phyloP scores from a whole-genome alignment of 2,329 filamentous ascomycete species.

The Emmonsiellopsis sp. region DNA sequence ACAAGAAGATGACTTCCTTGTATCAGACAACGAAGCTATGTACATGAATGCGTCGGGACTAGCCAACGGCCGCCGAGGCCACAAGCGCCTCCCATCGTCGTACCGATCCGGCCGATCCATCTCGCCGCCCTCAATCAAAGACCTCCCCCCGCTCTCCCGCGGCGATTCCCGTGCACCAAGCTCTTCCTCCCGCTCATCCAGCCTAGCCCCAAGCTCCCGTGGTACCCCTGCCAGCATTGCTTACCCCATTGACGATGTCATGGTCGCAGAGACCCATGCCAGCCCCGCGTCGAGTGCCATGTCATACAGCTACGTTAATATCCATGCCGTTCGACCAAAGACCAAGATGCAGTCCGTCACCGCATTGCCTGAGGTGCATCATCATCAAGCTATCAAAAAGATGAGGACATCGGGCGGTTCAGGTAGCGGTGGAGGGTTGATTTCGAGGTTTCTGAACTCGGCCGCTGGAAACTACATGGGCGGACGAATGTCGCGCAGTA shows the following conservation, averaged over 20 bases:
- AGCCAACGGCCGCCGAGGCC: slow-evolving; percentile 24
- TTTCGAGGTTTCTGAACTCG: slow-evolving; percentile 34
- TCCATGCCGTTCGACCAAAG: slow-evolving; percentile 20
- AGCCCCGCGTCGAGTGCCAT: slow-evolving; percentile 24
- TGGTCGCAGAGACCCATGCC: slow-evolving; percentile 22
- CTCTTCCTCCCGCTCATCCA: slow-evolving; percentile 32
- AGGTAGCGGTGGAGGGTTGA: slow-evolving; percentile 25
- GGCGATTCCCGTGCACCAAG: slow-evolving; percentile 31
- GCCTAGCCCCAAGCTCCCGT: slow-evolving; percentile 32
- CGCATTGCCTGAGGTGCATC: slow-evolving; percentile 19
- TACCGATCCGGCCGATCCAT: slow-evolving; percentile 28
- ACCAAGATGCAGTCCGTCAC: slow-evolving; percentile 19
- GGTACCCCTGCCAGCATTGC: slow-evolving; percentile 35
- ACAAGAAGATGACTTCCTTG: not conserved
- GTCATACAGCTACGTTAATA: slow-evolving; percentile 27
- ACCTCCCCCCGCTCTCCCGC: slow-evolving; percentile 34
- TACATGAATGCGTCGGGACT: not conserved
- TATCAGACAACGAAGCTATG: slow-evolving; percentile 6
- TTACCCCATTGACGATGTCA: slow-evolving; percentile 23
- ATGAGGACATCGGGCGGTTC: slow-evolving; percentile 24
- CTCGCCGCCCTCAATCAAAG: slow-evolving; percentile 35
- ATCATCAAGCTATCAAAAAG: slow-evolving; percentile 34
- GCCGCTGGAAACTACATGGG: slow-evolving; percentile 33
- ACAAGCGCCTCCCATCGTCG: slow-evolving; percentile 30
- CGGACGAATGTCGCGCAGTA: slow-evolving; percentile 24